A percentile compares a stretch with the other conserved stretches of the same genome.
phyloP scores from a whole-genome alignment of 108 stramenopile genomes.

The Parietichytrium sp. region DNA sequence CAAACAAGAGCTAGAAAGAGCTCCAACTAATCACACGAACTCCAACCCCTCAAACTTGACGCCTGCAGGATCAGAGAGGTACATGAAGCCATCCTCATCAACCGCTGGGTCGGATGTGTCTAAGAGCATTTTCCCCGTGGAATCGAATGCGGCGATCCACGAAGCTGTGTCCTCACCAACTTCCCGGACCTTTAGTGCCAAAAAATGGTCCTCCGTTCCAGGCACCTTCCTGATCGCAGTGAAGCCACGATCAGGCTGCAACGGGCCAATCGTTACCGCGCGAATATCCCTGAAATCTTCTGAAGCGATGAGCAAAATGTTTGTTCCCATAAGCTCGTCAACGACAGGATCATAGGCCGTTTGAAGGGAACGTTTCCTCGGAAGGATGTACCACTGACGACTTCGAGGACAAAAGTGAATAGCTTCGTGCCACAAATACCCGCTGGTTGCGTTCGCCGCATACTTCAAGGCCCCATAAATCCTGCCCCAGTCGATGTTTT shows the following conservation, averaged over 20 bases:
- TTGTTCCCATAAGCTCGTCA: constrained; percentile 33
- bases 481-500: constrained; percentile 36
- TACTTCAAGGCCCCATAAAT: constrained; percentile 1
- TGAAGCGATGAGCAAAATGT: not conserved
- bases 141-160: constrained; percentile 32
- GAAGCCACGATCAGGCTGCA: constrained; percentile 36
- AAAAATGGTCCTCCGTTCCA: constrained; percentile 3
- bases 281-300: constrained; percentile 38
- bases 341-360: constrained; percentile 23
- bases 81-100: not conserved
- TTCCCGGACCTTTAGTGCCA: constrained; percentile 39
- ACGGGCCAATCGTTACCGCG: not conserved
- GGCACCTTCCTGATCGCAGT: constrained; percentile 36
- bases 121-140: constrained; percentile 9
- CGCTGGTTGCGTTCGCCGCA: not conserved
- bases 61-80: not conserved
- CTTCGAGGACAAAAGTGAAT: constrained; percentile 17
- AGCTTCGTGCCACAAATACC: constrained; percentile 46
- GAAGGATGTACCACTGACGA: constrained; percentile 35
- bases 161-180: not conserved
- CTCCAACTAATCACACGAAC: too few species aligned
- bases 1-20: too few species aligned
- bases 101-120: not conserved
- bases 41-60: constrained; percentile 42
- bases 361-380: not conserved